Evolutionary conservation across 2,329 filamentous ascomycete species (phyloP).

Genomic region (Colletotrichum chlorophyti): DNA sequence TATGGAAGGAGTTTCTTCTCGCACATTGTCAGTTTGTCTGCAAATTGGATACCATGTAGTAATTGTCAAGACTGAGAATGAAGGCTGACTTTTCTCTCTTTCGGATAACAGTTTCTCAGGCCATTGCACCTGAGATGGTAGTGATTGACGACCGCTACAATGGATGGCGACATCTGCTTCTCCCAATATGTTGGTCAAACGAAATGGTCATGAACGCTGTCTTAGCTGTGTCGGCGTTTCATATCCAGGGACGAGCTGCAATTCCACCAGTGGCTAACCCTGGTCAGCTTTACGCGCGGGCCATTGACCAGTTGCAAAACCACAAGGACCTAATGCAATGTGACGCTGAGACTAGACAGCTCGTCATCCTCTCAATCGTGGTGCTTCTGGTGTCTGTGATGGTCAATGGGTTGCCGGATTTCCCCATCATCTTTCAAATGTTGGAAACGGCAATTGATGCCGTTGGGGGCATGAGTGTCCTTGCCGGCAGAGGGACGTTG

Average conservation of each 20-base stretch:
- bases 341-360: not conserved
- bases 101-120: conserved; percentile 32
- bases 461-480: conserved; percentile 31
- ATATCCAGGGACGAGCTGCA: conserved; percentile 17
- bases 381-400: conserved; percentile 33
- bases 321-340: not conserved
- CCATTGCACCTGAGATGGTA: conserved; percentile 34
- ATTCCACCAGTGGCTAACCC: not conserved
- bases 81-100: too few species aligned
- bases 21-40: conserved; percentile 27
- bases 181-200: conserved; percentile 31
- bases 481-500: not conserved
- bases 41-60: not conserved
- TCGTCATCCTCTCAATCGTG: conserved; percentile 31
- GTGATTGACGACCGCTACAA: conserved; percentile 31
- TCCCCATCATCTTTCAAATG: conserved; percentile 34
- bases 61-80: not conserved
- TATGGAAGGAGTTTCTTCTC: conserved; percentile 12
- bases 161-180: conserved; percentile 31
- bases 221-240: conserved; percentile 34
- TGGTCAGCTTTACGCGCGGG: not conserved
- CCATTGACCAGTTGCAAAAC: not conserved
- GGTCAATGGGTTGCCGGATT: conserved; percentile 36
- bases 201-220: conserved; percentile 35
- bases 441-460: conserved; percentile 35